Percentiles rank a stretch among this genome's conserved stretches.
Conservation (phyloP, 1,139 yeast genomes). For the Suhomyces wounanorum region DNA sequence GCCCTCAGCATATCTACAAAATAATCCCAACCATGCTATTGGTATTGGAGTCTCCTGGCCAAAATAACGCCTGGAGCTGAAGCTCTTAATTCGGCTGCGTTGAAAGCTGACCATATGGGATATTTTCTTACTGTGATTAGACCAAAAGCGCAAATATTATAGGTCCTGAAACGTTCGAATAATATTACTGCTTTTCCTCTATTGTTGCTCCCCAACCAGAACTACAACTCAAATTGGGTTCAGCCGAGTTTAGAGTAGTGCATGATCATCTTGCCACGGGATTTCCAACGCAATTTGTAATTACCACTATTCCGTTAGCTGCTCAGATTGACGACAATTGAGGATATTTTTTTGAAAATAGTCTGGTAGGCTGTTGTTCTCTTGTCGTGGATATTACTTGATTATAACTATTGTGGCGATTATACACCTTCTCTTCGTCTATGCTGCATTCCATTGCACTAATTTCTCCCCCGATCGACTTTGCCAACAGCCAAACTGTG, state of each 20-base stretch:
- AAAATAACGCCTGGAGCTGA: not conserved
- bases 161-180: not conserved
- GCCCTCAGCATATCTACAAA: not conserved
- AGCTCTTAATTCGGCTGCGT: not conserved
- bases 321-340: not conserved
- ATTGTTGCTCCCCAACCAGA: not conserved
- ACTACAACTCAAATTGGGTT: not conserved
- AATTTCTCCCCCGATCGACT: not conserved
- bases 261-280: not conserved
- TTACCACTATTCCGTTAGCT: not conserved
- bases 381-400: not conserved
- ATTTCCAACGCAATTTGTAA: not conserved
- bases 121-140: not conserved
- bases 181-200: not conserved
- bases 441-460: not conserved
- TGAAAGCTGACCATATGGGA: not conserved
- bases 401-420: not conserved
- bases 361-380: not conserved
- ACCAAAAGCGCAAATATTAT: not conserved
- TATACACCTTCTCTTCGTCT: not conserved
- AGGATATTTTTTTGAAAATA: not conserved
- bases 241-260: not conserved
- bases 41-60: not conserved
- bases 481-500: not conserved
- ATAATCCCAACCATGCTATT: not conserved